Evolutionary conservation across 1,284 basidiomycete genomes (phyloP), one percentile per base, ranked within the genome.

Genomic region (Ganoderma multipileum): DNA sequence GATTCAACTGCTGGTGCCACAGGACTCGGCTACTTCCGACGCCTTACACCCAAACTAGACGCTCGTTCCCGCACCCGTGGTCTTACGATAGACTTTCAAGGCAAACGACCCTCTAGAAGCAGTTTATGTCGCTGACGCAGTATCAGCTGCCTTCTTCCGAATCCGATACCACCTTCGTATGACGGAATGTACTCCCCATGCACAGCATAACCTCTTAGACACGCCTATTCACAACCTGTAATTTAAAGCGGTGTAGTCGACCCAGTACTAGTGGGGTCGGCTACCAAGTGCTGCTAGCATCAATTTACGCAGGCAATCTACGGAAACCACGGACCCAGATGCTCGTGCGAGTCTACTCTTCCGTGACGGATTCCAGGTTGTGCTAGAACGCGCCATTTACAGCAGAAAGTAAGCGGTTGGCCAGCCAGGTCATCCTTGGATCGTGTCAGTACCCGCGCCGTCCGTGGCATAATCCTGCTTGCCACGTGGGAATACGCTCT

Each of bases 401-500:
- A 33, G 55, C 28, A n/a, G 38, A 39, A 59, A 36, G 57, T 39
- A 36, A 59, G 39, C 36, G 11, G 38, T 60, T 60, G 55, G 61
- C 44, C 55, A 64, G 58, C 1, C 47, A 23, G 33, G 55, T 58
- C 30, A 58, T 58, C 8, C 33, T 38, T 30, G 36, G 20, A 39
- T 64, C 39, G 63, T 55, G 55, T 64, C 63, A 60, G 42, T 30
- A n/a, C 36, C 58, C 69, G 52, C 62, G 63, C 30, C 38, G 47
- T 52, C 47, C 57, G 58, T 58, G 66, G 69, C 73, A 74, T 75
- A 74, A 74, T 71, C 72, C 64, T 69, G 68, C 73, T 69, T 70
- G 65, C 74, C 75, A 76, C 75, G 74, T 75, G 74, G 69, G 72
- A 74, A 73, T 39, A 57, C 42, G 65, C 63, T 47, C 66, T 66